Evolutionary conservation across 2,329 filamentous ascomycete genomes (phyloP).

Genomic region (Grosmannia huntii): DNA sequence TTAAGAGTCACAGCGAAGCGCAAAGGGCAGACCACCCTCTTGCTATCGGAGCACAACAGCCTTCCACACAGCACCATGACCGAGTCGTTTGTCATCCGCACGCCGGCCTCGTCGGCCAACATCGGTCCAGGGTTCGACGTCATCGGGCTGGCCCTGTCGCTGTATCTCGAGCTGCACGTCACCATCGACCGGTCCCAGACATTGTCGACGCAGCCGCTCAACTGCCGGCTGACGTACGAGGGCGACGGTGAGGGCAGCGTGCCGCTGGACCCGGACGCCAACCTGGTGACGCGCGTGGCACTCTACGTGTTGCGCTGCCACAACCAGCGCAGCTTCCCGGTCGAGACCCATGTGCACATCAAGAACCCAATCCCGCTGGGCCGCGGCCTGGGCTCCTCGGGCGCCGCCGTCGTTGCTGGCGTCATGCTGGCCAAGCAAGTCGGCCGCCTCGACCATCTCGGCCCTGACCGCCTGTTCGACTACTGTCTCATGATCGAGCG

Average conservation of each 20-base stretch:
- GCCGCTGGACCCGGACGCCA: conserved; percentile 69
- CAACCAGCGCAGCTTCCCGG: conserved; percentile 70
- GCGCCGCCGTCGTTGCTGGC: conserved; percentile 87
- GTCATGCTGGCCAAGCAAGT: conserved; percentile 88
- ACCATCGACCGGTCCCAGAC: conserved; percentile 51
- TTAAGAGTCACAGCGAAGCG: neutral
- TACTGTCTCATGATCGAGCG: conserved; percentile 96
- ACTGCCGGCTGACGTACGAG: conserved; percentile 87
- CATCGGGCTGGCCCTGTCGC: conserved; percentile 84
- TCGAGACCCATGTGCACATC: conserved; percentile 83
- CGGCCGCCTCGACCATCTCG: conserved; percentile 60
- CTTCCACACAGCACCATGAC: conserved; percentile 7
- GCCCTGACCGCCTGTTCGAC: conserved; percentile 75
- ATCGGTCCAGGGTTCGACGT: conserved; percentile 97
- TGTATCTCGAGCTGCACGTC: conserved; percentile 84
- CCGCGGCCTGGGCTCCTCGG: conserved; percentile 85
- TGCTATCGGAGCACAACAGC: too few relatives aligned
- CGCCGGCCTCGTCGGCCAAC: conserved; percentile 92
- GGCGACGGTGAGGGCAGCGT: conserved; percentile 64
- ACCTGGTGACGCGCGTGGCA: conserved; percentile 87
- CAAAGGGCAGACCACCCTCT: too few relatives aligned
- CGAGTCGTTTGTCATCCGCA: conserved; percentile 58
- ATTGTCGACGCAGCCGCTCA: conserved; percentile 50
- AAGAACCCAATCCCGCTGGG: conserved; percentile 91
- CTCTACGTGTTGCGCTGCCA: conserved; percentile 93